Base-by-base conservation (phyloP, 805 yeast genomes). In the Saccharomycodes ludwigii region DNA sequence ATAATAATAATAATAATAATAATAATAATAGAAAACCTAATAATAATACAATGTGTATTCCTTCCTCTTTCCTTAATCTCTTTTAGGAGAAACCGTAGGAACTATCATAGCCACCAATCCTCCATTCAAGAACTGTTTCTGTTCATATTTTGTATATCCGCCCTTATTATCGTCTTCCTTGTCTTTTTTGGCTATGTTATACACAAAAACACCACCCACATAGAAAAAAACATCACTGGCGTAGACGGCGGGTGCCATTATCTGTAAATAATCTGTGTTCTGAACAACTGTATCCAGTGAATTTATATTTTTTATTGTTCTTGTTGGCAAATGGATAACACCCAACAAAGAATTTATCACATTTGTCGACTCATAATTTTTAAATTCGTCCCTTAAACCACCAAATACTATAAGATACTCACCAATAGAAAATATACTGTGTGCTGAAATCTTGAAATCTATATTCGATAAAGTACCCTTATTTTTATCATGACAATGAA, bases 351-450 rank as follows among this genome's bases (percentile, higher is more conserved):
- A 25, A n/a, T 16, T 6, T n/a, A n/a, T n/a, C n/a, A n/a, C n/a
- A 16, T 25, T 25, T 16, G 8, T 9, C n/a, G 6, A 16, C 10
- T 5, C 10, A 10, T 25, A 25, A 19, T 25, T 16, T 9, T 25
- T 25, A 3, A 15, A 14, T 4, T 8, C 19, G 18, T 18, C 3
- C 8, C 10, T 15, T 11, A 25, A 3, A n/a, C 48, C 50, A 8
- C 42, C 34, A 18, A 40, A 28, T 1, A 43, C 20, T 4, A 41
- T n/a, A 4, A 47, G 7, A 28, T 37, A 47, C 24, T 35, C 39
- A 17, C 46, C 54, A 7, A 40, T 18, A 1, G 44, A 21, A 5
- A 42, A 12, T 1, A 38, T 29, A 4, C 30, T 23, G 31, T 47
- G 52, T 2, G 38, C 40, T 2, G 19, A 14, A 7, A 25, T 8